phyloP scores from a whole-genome alignment of 208 protist species.

The Acanthamoeba culbertsoni region DNA sequence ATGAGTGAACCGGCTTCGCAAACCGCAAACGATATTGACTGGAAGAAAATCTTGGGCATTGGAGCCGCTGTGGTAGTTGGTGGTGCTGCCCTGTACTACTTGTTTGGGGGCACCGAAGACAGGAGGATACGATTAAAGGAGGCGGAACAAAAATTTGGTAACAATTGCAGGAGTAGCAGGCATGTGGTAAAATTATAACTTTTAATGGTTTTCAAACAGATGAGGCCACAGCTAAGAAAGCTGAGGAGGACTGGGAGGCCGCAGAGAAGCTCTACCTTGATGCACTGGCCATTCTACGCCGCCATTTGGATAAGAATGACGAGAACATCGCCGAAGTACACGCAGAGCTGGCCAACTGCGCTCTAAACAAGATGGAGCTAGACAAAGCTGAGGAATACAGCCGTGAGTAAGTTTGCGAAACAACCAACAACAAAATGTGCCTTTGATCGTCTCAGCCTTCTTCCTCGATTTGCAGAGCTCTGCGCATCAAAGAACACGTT shows the following conservation, averaged over 20 bases:
- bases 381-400: background rate
- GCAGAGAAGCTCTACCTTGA: background rate
- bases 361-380: constrained; percentile 8
- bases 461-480: background rate
- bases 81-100: background rate
- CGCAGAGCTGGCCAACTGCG: background rate
- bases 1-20: background rate
- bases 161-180: background rate
- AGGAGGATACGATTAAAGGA: background rate
- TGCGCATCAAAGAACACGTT: background rate
- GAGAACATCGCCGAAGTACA: background rate
- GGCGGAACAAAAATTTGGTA: background rate
- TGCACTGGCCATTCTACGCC: background rate
- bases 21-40: background rate
- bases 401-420: background rate
- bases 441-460: too few relatives aligned
- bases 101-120: background rate
- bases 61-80: background rate
- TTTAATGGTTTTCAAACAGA: background rate
- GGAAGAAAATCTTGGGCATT: background rate
- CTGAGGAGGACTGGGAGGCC: background rate
- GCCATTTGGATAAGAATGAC: background rate
- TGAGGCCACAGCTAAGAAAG: background rate
- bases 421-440: too few relatives aligned
- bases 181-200: background rate